These are phyloP conservation scores for Claviceps citrina DNA, from an alignment of 2,329 filamentous ascomycete genomes.

Conservation along the genomic window DNA sequence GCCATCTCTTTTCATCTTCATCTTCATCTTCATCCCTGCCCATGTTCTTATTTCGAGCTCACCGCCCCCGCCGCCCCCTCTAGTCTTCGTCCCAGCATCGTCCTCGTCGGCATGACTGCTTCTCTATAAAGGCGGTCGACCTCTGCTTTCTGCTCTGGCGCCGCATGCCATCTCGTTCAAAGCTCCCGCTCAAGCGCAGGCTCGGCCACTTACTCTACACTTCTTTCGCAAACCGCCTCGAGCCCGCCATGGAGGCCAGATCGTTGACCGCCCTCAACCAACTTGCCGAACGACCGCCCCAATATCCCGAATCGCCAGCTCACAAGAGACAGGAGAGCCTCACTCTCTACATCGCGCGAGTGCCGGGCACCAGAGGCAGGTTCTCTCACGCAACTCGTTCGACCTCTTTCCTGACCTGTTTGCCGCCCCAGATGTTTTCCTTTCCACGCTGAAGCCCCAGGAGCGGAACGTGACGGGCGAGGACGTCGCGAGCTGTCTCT, in stretches of 20 bases:
- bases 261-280: slow-evolving; percentile 68
- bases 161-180: no score
- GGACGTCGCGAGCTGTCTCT: slow-evolving; percentile 75
- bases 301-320: slow-evolving; percentile 65
- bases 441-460: slow-evolving; percentile 79
- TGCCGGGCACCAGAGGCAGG: slow-evolving; percentile 77
- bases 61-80: no score
- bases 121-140: no score
- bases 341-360: slow-evolving; percentile 79
- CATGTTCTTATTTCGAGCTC: no score
- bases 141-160: neutral
- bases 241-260: slow-evolving; percentile 50
- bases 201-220: no score
- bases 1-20: no score
- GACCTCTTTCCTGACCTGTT: slow-evolving; percentile 2
- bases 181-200: no score
- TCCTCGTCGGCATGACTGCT: no score
- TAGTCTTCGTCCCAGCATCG: no score
- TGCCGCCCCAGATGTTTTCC: slow-evolving; percentile 58
- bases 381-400: neutral
- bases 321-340: slow-evolving; percentile 55
- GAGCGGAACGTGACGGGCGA: slow-evolving; percentile 76
- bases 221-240: no score
- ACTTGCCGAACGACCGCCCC: slow-evolving; percentile 73
- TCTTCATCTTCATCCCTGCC: no score